Percentiles rank a stretch among this genome's conserved stretches.
phyloP scores from a whole-genome alignment of 371 early-diverging fungal species.

The Dentiscutata heterogama region DNA sequence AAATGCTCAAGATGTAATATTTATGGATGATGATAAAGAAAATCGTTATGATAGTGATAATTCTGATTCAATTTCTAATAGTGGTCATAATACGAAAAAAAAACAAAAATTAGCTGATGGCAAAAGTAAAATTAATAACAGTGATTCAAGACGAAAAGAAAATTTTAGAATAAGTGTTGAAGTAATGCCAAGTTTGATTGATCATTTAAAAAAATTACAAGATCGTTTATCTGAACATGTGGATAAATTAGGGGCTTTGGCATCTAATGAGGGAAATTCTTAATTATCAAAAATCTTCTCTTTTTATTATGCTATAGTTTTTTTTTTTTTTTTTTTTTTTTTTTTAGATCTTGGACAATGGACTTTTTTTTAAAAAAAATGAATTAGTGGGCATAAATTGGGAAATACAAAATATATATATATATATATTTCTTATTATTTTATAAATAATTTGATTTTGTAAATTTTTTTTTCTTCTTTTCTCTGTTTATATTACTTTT shows the following conservation, averaged over 20 bases:
- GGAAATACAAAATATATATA: too few species aligned
- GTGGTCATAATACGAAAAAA: slow-evolving; percentile 5
- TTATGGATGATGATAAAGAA: slow-evolving; percentile 30
- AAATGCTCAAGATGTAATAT: slow-evolving; percentile 31
- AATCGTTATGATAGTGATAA: neutral
- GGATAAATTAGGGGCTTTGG: neutral
- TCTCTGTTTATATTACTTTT: too few species aligned
- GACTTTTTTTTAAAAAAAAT: too few species aligned
- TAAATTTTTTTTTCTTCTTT: too few species aligned
- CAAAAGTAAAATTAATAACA: neutral
- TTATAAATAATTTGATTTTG: too few species aligned
- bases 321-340: too few species aligned
- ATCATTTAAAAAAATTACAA: slow-evolving; percentile 52
- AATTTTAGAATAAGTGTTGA: slow-evolving; percentile 55
- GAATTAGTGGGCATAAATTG: too few species aligned
- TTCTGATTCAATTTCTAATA: neutral
- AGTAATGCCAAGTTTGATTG: slow-evolving; percentile 54
- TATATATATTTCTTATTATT: too few species aligned
- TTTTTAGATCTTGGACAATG: too few species aligned
- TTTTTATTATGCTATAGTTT: too few species aligned
- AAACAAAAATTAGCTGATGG: slow-evolving; percentile 6
- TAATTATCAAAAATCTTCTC: too few species aligned
- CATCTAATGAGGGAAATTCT: too few species aligned
- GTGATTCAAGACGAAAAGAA: slow-evolving; percentile 51
- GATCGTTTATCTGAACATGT: slow-evolving; percentile 49